Percentiles rank a stretch among this genome's conserved stretches.
Evolutionary conservation across 1,284 basidiomycete species (phyloP).

Genomic region (Flammula alnicola): DNA sequence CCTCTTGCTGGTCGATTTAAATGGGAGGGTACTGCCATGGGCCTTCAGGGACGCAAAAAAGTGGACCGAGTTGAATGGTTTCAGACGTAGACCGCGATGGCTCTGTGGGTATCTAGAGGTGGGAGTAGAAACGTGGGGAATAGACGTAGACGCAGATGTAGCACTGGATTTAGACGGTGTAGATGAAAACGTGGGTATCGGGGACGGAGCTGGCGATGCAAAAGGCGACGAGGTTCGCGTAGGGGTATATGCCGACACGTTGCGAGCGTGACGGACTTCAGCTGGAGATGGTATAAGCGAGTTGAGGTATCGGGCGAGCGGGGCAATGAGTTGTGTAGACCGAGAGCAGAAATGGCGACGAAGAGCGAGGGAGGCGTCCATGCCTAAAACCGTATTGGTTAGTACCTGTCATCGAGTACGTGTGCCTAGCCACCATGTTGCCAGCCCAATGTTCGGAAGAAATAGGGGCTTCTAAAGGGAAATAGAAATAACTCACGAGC

Average conservation of each 20-base stretch:
- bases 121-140: neutral
- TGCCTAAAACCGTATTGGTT: slow-evolving; percentile 44
- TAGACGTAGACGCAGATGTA: neutral
- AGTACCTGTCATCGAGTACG: too few relatives aligned
- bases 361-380: slow-evolving; percentile 70
- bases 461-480: too few relatives aligned
- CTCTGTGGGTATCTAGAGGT: neutral
- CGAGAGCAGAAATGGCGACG: slow-evolving; percentile 87
- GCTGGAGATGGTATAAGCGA: slow-evolving; percentile 80
- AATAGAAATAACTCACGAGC: slow-evolving; percentile 59
- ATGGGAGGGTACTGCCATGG: slow-evolving; percentile 79
- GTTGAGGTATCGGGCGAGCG: slow-evolving; percentile 92
- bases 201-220: slow-evolving; percentile 4
- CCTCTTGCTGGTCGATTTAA: slow-evolving; percentile 66
- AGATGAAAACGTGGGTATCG: slow-evolving; percentile 5
- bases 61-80: slow-evolving; percentile 78
- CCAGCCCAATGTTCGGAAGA: too few relatives aligned
- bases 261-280: slow-evolving; percentile 42
- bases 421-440: too few relatives aligned
- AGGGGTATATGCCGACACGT: slow-evolving; percentile 18
- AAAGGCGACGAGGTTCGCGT: slow-evolving; percentile 2
- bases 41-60: slow-evolving; percentile 86
- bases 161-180: slow-evolving; percentile 4
- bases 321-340: slow-evolving; percentile 89
- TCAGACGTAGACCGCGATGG: slow-evolving; percentile 49